These are phyloP conservation scores for Phytophthora fragariae DNA, from an alignment of 352 stramenopile species.

Conservation along the genomic window DNA sequence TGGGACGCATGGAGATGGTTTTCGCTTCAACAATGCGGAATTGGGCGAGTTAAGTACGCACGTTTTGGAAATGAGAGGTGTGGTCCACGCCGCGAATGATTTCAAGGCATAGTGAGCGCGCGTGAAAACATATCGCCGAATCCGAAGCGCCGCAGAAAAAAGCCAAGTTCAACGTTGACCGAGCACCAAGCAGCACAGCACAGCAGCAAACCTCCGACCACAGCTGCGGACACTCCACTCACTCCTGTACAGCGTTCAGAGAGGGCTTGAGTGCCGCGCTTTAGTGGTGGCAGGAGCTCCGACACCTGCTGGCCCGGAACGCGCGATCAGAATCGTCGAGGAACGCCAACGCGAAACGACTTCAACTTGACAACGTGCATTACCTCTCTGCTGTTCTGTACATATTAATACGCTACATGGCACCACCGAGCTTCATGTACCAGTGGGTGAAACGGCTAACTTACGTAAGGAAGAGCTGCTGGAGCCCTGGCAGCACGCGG, in stretches of 20 bases:
- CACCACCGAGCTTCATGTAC: neutral
- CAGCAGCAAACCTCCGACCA: neutral
- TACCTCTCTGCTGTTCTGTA: neutral
- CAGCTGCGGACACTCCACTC: neutral
- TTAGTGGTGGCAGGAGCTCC: neutral
- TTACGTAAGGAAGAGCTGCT: conserved; percentile 49
- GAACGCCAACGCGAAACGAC: conserved; percentile 23
- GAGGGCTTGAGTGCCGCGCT: neutral
- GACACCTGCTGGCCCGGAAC: conserved; percentile 9
- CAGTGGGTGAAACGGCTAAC: no score
- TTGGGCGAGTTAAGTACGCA: neutral
- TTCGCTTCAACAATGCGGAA: neutral
- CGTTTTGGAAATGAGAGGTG: neutral
- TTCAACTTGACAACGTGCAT: conserved; percentile 18
- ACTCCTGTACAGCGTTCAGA: conserved; percentile 11
- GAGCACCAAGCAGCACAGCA: conserved; percentile 14
- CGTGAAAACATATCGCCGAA: conserved; percentile 5
- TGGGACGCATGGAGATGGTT: neutral
- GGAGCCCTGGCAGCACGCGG: conserved; percentile 41
- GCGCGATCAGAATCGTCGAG: conserved; percentile 9
- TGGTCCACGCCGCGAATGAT: neutral
- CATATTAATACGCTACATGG: neutral
- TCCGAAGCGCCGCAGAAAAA: conserved; percentile 14
- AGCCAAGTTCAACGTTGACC: conserved; percentile 23
- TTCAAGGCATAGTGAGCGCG: neutral